phyloP scores from a whole-genome alignment of 176 grass and related monocot species.

The Hordeum vulgare region DNA sequence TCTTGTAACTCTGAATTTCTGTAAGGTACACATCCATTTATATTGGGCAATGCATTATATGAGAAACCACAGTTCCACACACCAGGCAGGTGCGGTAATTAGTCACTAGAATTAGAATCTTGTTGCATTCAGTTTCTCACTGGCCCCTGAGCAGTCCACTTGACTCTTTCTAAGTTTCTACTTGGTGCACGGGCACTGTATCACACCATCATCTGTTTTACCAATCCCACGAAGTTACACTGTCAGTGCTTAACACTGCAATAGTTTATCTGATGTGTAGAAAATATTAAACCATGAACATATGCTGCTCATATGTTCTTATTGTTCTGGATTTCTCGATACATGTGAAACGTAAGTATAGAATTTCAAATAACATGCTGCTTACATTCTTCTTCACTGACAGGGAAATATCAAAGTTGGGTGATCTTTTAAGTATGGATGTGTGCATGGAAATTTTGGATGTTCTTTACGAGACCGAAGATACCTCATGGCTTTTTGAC shows the following conservation, averaged over 20 bases:
- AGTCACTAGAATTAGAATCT: neutral
- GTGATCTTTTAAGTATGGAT: constrained; percentile 54
- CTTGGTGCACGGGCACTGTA: neutral
- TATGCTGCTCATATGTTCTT: neutral
- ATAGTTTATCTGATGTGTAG: neutral
- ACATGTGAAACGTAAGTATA: neutral
- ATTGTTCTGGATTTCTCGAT: constrained; percentile 9
- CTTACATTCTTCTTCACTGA: constrained; percentile 13
- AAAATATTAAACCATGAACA: neutral
- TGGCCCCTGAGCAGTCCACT: neutral
- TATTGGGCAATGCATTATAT: neutral
- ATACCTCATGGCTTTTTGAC: constrained; percentile 54
- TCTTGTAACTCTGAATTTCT: neutral
- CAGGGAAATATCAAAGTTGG: constrained; percentile 79
- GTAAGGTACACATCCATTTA: neutral
- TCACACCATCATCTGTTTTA: neutral
- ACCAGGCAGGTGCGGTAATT: neutral
- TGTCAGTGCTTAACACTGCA: neutral
- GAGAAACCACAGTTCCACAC: neutral
- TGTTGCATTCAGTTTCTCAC: neutral
- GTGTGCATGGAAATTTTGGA: constrained; percentile 91
- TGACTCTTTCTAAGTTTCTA: constrained; percentile 4
- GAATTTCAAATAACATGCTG: neutral
- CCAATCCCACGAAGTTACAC: neutral
- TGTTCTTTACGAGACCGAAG: constrained; percentile 82